phyloP scores from a whole-genome alignment of 179 eudicot genomes.

The Carnegiea gigantea region DNA sequence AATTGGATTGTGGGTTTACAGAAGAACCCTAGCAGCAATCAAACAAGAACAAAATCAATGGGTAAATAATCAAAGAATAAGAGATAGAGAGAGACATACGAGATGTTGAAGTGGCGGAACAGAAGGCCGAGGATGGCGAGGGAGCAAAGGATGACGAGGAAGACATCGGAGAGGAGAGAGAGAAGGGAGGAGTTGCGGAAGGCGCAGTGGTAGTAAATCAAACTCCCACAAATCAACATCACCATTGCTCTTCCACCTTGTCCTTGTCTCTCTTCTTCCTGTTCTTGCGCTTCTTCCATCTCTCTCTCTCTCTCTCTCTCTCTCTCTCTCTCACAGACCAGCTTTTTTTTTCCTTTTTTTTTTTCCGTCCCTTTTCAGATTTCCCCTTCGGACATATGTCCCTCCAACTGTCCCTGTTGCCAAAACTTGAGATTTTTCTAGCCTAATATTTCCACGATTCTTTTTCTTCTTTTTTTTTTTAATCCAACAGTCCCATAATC shows the following conservation, averaged over 20 bases:
- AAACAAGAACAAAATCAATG: not conserved
- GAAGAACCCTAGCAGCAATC: not conserved
- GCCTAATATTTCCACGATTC: no score
- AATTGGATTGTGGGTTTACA: no score
- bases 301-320: no score
- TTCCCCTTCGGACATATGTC: no score
- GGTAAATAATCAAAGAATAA: not conserved
- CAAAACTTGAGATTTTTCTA: no score
- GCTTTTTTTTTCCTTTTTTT: not conserved
- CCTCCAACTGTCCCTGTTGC: no score
- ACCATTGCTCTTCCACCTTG: slow-evolving; percentile 55
- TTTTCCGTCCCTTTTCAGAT: no score
- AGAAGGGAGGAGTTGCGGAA: slow-evolving; percentile 62
- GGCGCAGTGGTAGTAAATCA: slow-evolving; percentile 88
- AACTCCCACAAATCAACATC: slow-evolving; percentile 56
- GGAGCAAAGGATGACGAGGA: slow-evolving; percentile 88
- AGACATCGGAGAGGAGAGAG: slow-evolving; percentile 83
- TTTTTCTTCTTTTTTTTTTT: no score
- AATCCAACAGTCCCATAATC: no score
- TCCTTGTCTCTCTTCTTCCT: slow-evolving; percentile 22
- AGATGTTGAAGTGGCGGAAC: slow-evolving; percentile 84
- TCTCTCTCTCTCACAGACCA: no score
- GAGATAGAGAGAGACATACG: slow-evolving; percentile 26
- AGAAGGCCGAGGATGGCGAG: slow-evolving; percentile 97
- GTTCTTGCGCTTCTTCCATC: not conserved